A percentile compares a stretch with the other conserved stretches of the same genome.
phyloP scores from a whole-genome alignment of 1,284 basidiomycete species.

The Phaffia rhodozyma region DNA sequence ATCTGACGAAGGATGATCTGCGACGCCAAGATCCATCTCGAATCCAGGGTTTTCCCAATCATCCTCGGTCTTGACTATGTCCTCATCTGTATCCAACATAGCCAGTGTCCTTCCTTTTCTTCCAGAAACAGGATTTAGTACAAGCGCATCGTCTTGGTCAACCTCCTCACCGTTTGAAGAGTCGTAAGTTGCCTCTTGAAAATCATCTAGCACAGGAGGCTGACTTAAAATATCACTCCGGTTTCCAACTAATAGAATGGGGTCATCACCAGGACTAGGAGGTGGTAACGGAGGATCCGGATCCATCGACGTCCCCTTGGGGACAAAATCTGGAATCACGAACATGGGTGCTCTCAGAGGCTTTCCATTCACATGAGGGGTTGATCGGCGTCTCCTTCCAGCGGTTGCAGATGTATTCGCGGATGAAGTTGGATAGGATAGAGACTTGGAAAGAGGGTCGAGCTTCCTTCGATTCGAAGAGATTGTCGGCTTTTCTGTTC shows the following conservation, averaged over 20 bases:
- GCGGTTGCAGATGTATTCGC: background rate
- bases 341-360: background rate
- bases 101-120: background rate
- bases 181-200: background rate
- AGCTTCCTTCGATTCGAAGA: background rate
- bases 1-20: background rate
- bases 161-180: no score
- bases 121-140: background rate
- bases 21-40: background rate
- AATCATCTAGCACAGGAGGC: no score
- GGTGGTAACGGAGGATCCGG: constrained; percentile 14
- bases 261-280: constrained; percentile 14
- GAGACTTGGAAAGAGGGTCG: constrained; percentile 6
- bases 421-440: background rate
- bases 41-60: no score
- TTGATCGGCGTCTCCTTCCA: no score
- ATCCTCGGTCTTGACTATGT: background rate
- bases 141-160: no score
- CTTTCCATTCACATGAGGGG: no score
- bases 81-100: background rate
- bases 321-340: background rate
- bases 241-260: constrained; percentile 9
- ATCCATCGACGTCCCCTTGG: background rate
- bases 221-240: no score
- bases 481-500: no score